Base-by-base conservation (phyloP, 345 rosid species). In the Ailanthus altissimus region DNA sequence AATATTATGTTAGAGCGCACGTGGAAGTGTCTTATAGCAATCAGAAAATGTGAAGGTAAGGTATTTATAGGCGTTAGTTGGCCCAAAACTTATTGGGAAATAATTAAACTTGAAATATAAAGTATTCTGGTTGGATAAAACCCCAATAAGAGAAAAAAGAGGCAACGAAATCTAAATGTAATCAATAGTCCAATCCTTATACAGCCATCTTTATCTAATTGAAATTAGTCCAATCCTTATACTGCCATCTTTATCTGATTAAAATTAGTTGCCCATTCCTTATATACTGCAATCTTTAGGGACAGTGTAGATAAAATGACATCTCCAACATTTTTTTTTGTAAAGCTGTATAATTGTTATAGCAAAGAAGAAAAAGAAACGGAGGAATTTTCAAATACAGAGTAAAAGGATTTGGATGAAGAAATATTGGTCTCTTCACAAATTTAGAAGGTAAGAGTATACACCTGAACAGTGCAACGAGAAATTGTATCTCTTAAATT, bases 391-490 rank as follows among this genome's bases (percentile, higher is more conserved):
- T 23, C 10, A 26, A 9, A 51, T 12, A 8, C 15, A 49, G 1
- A 26, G 58, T 46, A 20, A 40, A 12, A 46, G 23, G 45, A 67
- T 25, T 0, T 5, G 1, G 40, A 5, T 23, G n/a, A 46, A 32
- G 2, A 25, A 20, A 58, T 16, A 15, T 7, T 62, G 65, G 65
- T 60, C 47, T 38, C 68, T 40, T 9, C 23, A 69, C 10, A 16
- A 2, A 40, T 23, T 70, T 42, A 11, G 62, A 72, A 57, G 20
- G 6, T 42, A 72, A 57, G 8, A n/a, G 42, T 40, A 16, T 13
- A 23, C 2, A 89, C 96, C 91, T 91, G 92, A 79, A 85, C 86
- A 0, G 92, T 91, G 85, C 89, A 86, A 51, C 94, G 91, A 47
- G 97, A 75, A 57, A 91, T 65, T 0, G 93, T 79, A 59, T 90